Base-by-base conservation (phyloP, 2,329 filamentous ascomycete genomes). In the Venturia nashicola region DNA sequence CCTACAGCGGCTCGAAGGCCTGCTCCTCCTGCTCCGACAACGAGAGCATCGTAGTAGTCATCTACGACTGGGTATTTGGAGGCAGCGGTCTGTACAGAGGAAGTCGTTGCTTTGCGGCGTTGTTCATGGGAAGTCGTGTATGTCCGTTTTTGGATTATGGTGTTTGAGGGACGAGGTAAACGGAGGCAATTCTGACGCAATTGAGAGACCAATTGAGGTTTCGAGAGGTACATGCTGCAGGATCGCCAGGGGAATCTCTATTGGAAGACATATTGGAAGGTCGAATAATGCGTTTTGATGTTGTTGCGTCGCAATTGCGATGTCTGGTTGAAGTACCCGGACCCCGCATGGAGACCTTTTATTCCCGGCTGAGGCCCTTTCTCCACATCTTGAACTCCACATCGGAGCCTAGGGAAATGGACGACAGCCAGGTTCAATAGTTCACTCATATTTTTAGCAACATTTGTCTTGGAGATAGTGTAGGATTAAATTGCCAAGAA, bases 1-100 rank as follows among this genome's bases (percentile, higher is more conserved):
- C 84, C 84, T 69, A 86, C 83, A 65, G 84, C 83, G 61, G 84
- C 84, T 70, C 84, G 79, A 48, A 87, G 76, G 71, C 84, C 84
- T 66, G 84, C 83, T 70, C 84, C 84, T 67, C 84, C 84, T 66
- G 84, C 84, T 54, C 76, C 76, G 23, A 78, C 72, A 16, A 78
- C 76, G 43, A 78, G 76, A 32, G 76, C 76, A 70, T 65, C 64
- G 57, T 65, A 65, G n/a, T 65, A 61, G 34, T 65, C 61, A 54
- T 65, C 64, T 43, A 65, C 48, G 14, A 65, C 43, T 20, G 64
- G 60, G 32, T 60, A 16, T 57, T 9, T 36, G 16, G 51, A 57
- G 32, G 51, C 51, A 36, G 51, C 51, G 18, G 27, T 36, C n/a
- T 36, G 51, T n/a, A 63, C 16, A 9, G 64, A 65, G 16, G 64